These are phyloP conservation scores for Parachaetomium inaequale DNA, from an alignment of 495 filamentous ascomycete genomes.

Conservation along the genomic window DNA sequence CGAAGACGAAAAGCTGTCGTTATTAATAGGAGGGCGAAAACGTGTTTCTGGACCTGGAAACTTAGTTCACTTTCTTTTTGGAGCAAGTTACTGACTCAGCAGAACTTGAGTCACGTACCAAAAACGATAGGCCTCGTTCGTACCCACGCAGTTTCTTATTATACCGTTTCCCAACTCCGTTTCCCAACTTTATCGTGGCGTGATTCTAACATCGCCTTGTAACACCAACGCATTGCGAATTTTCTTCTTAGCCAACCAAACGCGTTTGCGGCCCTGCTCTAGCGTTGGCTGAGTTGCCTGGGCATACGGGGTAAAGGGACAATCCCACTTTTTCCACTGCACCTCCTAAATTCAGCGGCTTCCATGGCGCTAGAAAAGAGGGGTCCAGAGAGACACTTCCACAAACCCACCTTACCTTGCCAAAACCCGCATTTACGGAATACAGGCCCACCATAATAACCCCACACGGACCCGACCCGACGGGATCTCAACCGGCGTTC, in stretches of 20 bases:
- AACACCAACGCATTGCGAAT: not conserved
- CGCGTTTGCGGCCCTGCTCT: too few relatives aligned
- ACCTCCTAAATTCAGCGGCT: too few relatives aligned
- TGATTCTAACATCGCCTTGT: not conserved
- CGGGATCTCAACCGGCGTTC: too few relatives aligned
- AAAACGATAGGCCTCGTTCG: not conserved
- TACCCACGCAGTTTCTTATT: not conserved
- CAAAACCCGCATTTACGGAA: not conserved
- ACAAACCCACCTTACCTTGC: not conserved
- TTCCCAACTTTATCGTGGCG: not conserved
- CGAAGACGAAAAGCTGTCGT: constrained; percentile 10
- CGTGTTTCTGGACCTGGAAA: not conserved
- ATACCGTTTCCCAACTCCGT: not conserved
- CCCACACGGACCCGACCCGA: not conserved
- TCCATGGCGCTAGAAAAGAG: too few relatives aligned
- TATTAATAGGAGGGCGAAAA: not conserved
- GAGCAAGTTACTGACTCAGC: too few relatives aligned
- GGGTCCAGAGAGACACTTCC: not conserved
- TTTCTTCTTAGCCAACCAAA: too few relatives aligned
- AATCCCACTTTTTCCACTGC: too few relatives aligned
- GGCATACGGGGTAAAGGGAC: too few relatives aligned
- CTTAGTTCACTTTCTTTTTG: not conserved
- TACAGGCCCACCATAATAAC: not conserved
- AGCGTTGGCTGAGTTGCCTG: too few relatives aligned
- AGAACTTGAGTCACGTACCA: too few relatives aligned